Conservation (phyloP, 2,329 filamentous ascomycete species). For the Plenodomus tracheiphilus region DNA sequence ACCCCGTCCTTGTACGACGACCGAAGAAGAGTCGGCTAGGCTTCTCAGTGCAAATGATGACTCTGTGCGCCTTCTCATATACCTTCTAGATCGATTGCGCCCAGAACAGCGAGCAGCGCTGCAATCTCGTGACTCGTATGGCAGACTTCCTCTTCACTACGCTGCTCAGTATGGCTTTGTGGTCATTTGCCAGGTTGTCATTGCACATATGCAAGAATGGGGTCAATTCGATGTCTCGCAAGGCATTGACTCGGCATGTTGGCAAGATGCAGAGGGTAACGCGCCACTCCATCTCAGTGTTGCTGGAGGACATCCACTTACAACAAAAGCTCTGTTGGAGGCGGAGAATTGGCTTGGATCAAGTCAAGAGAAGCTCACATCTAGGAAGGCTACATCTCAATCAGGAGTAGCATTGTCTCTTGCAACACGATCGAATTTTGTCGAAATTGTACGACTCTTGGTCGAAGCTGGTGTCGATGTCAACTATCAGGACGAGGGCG, state of each 20-base stretch:
- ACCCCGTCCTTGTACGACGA: conserved; percentile 64
- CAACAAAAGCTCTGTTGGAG: conserved; percentile 77
- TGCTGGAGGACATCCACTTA: conserved; percentile 84
- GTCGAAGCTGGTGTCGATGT: conserved; percentile 90
- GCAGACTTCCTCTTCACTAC: conserved; percentile 86
- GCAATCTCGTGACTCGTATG: conserved; percentile 72
- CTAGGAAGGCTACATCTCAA: conserved; percentile 72
- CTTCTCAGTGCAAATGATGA: conserved; percentile 72
- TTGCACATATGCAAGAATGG: conserved; percentile 89
- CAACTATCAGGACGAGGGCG: conserved; percentile 87
- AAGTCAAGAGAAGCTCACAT: conserved; percentile 63
- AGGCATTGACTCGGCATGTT: conserved; percentile 82
- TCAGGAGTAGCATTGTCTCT: conserved; percentile 87
- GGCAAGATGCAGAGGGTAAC: conserved; percentile 92
- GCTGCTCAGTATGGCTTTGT: conserved; percentile 94
- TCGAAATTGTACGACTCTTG: conserved; percentile 80
- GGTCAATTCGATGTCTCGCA: conserved; percentile 79
- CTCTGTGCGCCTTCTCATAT: conserved; percentile 68
- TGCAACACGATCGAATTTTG: conserved; percentile 85
- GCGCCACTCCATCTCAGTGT: conserved; percentile 91
- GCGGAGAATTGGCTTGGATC: conserved; percentile 76
- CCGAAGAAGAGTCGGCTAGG: conserved; percentile 65
- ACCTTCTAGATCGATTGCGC: conserved; percentile 69
- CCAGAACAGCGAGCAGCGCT: conserved; percentile 70
- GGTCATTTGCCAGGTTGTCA: conserved; percentile 83